Conservation (phyloP, 129 eudicot genomes). For the Pseudognaphalium luteoalbum region DNA sequence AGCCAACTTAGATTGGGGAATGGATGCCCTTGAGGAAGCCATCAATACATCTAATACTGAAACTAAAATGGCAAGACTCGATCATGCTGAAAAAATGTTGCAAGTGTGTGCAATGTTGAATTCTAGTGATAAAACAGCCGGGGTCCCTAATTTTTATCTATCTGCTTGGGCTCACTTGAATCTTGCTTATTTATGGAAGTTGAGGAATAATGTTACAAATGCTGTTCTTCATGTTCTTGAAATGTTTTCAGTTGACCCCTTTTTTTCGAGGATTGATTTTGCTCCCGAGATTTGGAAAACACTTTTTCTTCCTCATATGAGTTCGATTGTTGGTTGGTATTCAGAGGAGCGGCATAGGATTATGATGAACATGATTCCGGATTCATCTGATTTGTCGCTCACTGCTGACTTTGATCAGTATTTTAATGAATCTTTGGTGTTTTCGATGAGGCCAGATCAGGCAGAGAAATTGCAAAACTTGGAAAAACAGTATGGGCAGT, state of each 20-base stretch:
- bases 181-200: conserved; percentile 59
- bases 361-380: conserved; percentile 82
- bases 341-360: conserved; percentile 68
- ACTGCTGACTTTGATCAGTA: conserved; percentile 73
- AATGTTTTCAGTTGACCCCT: conserved; percentile 70
- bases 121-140: conserved; percentile 62
- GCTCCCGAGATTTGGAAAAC: conserved; percentile 85
- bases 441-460: conserved; percentile 83
- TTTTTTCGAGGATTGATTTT: conserved; percentile 77
- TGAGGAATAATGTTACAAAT: conserved; percentile 52
- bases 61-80: conserved; percentile 72
- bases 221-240: conserved; percentile 74
- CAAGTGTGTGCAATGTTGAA: conserved; percentile 89
- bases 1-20: conserved; percentile 84
- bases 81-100: conserved; percentile 79
- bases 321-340: conserved; percentile 80
- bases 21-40: conserved; percentile 83
- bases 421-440: conserved; percentile 64
- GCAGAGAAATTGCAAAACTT: conserved; percentile 66
- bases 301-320: conserved; percentile 71
- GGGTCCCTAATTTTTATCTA: conserved; percentile 76
- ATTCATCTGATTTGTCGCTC: conserved; percentile 62
- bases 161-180: conserved; percentile 90
- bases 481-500: conserved; percentile 68
- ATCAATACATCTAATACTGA: conserved; percentile 69